These are phyloP conservation scores for Lactarius vividus DNA, from an alignment of 768 basidiomycete genomes.

Conservation along the genomic window DNA sequence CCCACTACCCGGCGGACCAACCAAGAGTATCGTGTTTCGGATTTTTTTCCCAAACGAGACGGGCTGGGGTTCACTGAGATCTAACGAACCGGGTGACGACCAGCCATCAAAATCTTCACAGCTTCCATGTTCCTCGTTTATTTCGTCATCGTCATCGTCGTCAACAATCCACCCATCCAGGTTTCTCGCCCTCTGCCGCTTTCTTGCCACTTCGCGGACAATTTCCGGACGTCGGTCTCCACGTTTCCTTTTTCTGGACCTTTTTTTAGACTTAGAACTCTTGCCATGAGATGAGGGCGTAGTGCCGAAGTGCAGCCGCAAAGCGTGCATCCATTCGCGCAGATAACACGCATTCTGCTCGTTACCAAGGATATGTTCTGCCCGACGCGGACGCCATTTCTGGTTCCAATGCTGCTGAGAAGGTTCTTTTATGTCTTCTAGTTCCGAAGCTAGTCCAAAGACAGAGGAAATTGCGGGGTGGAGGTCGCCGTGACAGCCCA, in stretches of 20 bases:
- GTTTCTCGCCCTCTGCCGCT: constrained; percentile 19
- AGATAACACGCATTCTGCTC: constrained; percentile 66
- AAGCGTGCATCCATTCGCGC: constrained; percentile 74
- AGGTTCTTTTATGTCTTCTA: constrained; percentile 6
- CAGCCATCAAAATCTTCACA: constrained; percentile 1
- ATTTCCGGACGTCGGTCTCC: constrained; percentile 19
- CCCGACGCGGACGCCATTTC: constrained; percentile 71
- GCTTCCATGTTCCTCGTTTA: not conserved
- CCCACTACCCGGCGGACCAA: constrained; percentile 80
- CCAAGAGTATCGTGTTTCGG: constrained; percentile 83
- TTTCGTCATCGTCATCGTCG: constrained; percentile 18
- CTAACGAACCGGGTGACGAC: constrained; percentile 6
- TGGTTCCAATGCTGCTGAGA: constrained; percentile 62
- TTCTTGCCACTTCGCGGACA: constrained; percentile 27
- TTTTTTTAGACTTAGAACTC: constrained; percentile 13
- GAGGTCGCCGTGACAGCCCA: constrained; percentile 11
- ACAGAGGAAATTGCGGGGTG: constrained; percentile 20
- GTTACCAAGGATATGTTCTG: constrained; percentile 78
- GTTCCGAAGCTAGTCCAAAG: constrained; percentile 16
- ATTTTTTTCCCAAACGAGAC: constrained; percentile 47
- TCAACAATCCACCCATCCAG: constrained; percentile 26
- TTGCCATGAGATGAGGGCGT: constrained; percentile 16
- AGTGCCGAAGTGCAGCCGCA: constrained; percentile 54
- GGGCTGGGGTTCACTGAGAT: constrained; percentile 14
- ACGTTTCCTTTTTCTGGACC: constrained; percentile 21